A percentile compares a stretch with the other conserved stretches of the same genome.
Evolutionary conservation across 2,329 filamentous ascomycete species (phyloP).

Genomic region (Lachnellula suecica): DNA sequence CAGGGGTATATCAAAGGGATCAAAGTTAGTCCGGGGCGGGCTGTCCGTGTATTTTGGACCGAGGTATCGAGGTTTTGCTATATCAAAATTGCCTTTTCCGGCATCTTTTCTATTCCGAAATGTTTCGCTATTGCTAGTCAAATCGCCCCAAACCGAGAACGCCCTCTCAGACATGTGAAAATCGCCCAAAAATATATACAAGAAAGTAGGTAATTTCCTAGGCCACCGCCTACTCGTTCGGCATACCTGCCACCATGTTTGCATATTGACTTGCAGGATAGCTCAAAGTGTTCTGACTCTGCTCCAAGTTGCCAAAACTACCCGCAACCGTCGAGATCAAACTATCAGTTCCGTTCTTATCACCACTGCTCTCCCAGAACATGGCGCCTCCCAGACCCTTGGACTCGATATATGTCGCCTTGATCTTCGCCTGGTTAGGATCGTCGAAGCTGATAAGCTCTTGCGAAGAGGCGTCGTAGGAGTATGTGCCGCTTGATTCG

Average conservation of each 20-base stretch:
- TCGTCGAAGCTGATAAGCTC: conserved; percentile 75
- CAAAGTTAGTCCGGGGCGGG: background rate
- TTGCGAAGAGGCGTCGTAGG: conserved; percentile 59
- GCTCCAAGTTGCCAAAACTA: conserved; percentile 43
- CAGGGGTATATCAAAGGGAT: too few species aligned
- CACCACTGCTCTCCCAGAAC: conserved; percentile 82
- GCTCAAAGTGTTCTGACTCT: conserved; percentile 46
- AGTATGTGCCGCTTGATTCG: conserved; percentile 64
- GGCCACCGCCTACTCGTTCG: background rate
- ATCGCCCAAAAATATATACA: background rate
- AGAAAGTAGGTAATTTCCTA: background rate
- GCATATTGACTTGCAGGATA: conserved; percentile 55
- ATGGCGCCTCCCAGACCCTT: conserved; percentile 71
- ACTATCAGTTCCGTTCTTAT: conserved; percentile 58
- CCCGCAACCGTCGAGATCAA: conserved; percentile 53
- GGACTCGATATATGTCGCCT: conserved; percentile 63
- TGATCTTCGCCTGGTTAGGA: conserved; percentile 55
- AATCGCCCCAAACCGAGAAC: background rate
- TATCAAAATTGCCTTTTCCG: too few species aligned
- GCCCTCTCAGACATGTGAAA: background rate
- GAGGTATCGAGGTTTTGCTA: background rate
- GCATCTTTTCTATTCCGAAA: too few species aligned
- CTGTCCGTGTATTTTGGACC: background rate
- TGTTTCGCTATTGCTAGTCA: background rate
- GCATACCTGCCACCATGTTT: conserved; percentile 47